These are phyloP conservation scores for Leccinum boreale DNA, from an alignment of 768 basidiomycete species.

Conservation along the genomic window DNA sequence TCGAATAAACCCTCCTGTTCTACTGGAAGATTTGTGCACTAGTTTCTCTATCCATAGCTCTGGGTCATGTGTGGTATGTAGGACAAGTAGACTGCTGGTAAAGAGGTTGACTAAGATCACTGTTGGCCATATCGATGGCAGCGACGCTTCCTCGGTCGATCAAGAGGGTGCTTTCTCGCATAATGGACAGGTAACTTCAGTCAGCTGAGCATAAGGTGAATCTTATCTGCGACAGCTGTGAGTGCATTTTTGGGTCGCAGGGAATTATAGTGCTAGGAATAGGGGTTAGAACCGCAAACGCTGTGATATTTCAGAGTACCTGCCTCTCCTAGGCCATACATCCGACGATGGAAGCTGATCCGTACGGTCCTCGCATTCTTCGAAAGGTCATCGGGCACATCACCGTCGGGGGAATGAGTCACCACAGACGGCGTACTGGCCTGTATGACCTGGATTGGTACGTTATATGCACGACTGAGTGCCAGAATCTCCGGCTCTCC, in stretches of 20 bases:
- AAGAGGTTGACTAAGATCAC: background rate
- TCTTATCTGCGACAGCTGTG: conserved; percentile 28
- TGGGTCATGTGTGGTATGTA: conserved; percentile 10
- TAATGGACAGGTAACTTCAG: background rate
- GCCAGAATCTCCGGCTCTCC: conserved; percentile 97
- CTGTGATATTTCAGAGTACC: conserved; percentile 24
- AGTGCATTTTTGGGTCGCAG: conserved; percentile 52
- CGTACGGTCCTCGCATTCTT: conserved; percentile 46
- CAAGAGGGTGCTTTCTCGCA: background rate
- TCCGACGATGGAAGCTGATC: conserved; percentile 88
- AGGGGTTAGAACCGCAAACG: conserved; percentile 4
- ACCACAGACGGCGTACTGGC: conserved; percentile 77
- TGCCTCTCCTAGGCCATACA: conserved; percentile 97
- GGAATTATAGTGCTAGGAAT: conserved; percentile 81
- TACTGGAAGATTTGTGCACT: background rate
- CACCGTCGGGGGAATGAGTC: conserved; percentile 62
- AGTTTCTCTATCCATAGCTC: background rate
- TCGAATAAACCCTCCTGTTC: background rate
- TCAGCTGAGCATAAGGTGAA: conserved; percentile 31
- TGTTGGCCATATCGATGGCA: background rate
- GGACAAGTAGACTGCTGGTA: background rate
- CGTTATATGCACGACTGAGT: conserved; percentile 70
- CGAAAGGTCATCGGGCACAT: conserved; percentile 22
- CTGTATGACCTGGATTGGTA: conserved; percentile 92
- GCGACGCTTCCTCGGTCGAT: background rate